Conservation (phyloP, 1,139 yeast species). For the Hyphopichia burtonii region DNA sequence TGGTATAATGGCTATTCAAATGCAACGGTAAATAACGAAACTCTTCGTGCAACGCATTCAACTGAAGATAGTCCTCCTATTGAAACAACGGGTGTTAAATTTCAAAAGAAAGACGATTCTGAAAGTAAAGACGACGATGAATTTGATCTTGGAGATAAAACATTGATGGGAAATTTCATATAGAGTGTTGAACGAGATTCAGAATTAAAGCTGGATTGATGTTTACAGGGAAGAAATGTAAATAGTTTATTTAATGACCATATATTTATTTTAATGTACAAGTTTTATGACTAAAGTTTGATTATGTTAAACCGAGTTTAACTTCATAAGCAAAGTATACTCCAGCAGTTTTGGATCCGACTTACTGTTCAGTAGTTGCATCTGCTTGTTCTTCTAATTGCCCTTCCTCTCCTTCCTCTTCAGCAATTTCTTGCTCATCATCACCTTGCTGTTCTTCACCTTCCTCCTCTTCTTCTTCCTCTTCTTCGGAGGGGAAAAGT, state of each 20-base stretch:
- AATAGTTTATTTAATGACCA: neutral
- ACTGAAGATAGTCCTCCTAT: neutral
- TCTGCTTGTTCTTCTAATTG: neutral
- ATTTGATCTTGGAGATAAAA: constrained; percentile 15
- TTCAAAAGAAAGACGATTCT: neutral
- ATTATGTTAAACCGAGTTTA: too few relatives aligned
- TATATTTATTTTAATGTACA: neutral
- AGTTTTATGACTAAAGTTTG: neutral
- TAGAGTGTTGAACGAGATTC: constrained; percentile 4
- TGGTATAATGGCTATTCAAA: constrained; percentile 21
- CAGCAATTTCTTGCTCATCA: constrained; percentile 7
- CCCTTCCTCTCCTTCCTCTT: constrained; percentile 7
- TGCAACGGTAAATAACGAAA: constrained; percentile 6
- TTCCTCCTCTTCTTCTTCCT: constrained; percentile 33
- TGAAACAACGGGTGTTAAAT: neutral
- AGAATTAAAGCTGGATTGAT: neutral
- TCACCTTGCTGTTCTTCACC: constrained; percentile 21
- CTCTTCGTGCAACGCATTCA: neutral
- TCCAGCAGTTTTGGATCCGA: too few relatives aligned
- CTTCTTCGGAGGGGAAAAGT: constrained; percentile 47
- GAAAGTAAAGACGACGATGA: constrained; percentile 7
- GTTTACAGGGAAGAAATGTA: neutral
- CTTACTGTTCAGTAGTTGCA: too few relatives aligned
- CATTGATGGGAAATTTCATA: constrained; percentile 29
- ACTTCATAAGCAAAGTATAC: too few relatives aligned